Evolutionary conservation across 768 basidiomycete genomes (phyloP), one percentile per base, ranked within the genome.

Genomic region (Lactarius akahatsu): DNA sequence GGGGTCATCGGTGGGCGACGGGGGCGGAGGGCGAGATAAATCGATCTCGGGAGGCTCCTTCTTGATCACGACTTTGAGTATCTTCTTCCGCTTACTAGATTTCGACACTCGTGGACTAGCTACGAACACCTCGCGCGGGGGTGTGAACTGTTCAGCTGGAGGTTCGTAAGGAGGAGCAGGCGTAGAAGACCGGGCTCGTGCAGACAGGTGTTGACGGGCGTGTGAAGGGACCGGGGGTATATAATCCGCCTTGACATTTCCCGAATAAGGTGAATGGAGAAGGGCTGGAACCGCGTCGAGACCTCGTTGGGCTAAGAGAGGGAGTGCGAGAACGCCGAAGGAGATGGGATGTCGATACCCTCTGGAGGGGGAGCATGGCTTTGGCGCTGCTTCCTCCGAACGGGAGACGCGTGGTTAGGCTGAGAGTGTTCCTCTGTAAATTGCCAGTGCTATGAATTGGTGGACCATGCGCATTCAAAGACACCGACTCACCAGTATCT

Each of bases 1-100:
- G 0, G 91, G 91, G 71, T 92, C 91, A 43, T 92, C 91, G 0
- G 84, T 84, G 3, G 91, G 91, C 61, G 88, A 90, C 0, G 89
- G 80, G 0, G 91, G 91, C 71, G 85, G 80, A 4, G 86, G 86
- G 16, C 73, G 79, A 57, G 74, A 80, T 34, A 89, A 75, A 71
- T 90, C 84, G 68, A 90, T 78, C 20, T 84, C 83, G 0, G 89
- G 89, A 4, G 83, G 81, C 71, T 92, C 90, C 64, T 78, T 83
- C 80, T 92, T 92, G 65, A 76, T 73, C 45, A 70, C 68, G 63
- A 77, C 36, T 28, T 71, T 71, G 16, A 76, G 69, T 41, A 64
- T 67, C 69, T 70, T 67, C 66, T 74, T 81, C 73, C 76, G 82
- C 70, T 74, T 77, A 70, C 74, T 78, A 0, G 77, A 80, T 72